These are phyloP conservation scores for Eutrema salsugineum DNA, from an alignment of 441 rosid species.

Conservation along the genomic window DNA sequence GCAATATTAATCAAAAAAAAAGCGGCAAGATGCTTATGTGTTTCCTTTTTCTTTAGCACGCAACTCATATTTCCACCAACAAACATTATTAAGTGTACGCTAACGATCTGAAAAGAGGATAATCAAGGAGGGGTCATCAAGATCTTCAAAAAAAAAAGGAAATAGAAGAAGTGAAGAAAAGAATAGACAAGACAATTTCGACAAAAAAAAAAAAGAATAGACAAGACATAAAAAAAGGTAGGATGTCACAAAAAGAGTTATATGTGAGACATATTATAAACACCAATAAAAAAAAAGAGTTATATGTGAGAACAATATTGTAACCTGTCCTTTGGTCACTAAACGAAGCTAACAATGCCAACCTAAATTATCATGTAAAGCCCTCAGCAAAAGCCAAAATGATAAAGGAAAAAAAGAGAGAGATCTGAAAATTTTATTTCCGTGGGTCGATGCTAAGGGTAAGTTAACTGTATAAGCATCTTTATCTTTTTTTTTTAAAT, in stretches of 20 bases:
- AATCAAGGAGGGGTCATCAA: slow-evolving; percentile 9
- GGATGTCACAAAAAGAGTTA: neutral
- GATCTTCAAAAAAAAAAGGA: neutral
- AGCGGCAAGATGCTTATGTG: neutral
- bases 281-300: too few species aligned
- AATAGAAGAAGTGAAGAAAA: neutral
- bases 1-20: neutral
- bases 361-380: slow-evolving; percentile 9
- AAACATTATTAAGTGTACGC: slow-evolving; percentile 17
- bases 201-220: neutral
- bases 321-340: slow-evolving; percentile 6
- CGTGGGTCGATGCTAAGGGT: neutral
- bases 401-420: neutral
- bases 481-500: too few species aligned
- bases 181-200: neutral
- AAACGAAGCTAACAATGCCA: slow-evolving; percentile 3
- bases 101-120: neutral
- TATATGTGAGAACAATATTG: slow-evolving; percentile 13
- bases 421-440: neutral
- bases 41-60: slow-evolving; percentile 4
- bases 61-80: slow-evolving; percentile 15
- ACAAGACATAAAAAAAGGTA: neutral
- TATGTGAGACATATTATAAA: too few species aligned
- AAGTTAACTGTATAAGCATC: neutral
- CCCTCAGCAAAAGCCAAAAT: neutral